phyloP scores from a whole-genome alignment of 2,329 filamentous ascomycete species.

The Botryosphaeria dothidea region DNA sequence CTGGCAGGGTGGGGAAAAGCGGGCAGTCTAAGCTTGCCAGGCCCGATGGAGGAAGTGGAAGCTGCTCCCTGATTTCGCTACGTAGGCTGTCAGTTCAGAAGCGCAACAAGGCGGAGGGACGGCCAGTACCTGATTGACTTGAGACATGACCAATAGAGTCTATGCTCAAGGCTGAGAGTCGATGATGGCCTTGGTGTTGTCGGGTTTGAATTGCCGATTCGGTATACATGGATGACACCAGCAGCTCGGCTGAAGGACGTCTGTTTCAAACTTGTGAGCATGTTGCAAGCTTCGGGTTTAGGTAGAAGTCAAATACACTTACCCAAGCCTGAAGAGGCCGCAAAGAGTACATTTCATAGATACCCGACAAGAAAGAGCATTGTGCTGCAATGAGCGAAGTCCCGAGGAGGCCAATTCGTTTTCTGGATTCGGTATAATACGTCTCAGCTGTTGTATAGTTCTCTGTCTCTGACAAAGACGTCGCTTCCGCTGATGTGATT shows the following conservation, averaged over 20 bases:
- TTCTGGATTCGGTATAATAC: conserved; percentile 35
- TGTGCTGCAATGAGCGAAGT: conserved; percentile 32
- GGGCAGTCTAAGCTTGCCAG: conserved; percentile 30
- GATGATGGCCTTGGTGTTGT: conserved; percentile 18
- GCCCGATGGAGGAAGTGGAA: conserved; percentile 24
- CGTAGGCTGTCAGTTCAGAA: not conserved
- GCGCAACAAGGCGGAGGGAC: not conserved
- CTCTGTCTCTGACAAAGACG: not conserved
- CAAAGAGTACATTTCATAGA: conserved; percentile 38
- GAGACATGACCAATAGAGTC: conserved; percentile 38
- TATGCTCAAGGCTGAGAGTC: conserved; percentile 25
- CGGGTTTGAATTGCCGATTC: conserved; percentile 2
- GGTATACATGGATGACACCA: not conserved
- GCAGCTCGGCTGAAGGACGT: conserved; percentile 8
- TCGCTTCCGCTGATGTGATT: not conserved
- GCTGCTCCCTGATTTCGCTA: conserved; percentile 25
- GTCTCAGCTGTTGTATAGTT: conserved; percentile 25
- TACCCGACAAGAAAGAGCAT: conserved; percentile 35
- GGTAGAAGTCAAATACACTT: too few species aligned
- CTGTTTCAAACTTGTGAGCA: not conserved
- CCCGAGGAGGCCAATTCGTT: conserved; percentile 32
- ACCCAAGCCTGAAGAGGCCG: conserved; percentile 32
- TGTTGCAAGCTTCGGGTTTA: too few species aligned
- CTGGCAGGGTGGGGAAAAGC: conserved; percentile 32
- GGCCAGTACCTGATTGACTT: conserved; percentile 33